Evolutionary conservation across 2,329 filamentous ascomycete species (phyloP).

Genomic region (Trichoderma brevicompactum): DNA sequence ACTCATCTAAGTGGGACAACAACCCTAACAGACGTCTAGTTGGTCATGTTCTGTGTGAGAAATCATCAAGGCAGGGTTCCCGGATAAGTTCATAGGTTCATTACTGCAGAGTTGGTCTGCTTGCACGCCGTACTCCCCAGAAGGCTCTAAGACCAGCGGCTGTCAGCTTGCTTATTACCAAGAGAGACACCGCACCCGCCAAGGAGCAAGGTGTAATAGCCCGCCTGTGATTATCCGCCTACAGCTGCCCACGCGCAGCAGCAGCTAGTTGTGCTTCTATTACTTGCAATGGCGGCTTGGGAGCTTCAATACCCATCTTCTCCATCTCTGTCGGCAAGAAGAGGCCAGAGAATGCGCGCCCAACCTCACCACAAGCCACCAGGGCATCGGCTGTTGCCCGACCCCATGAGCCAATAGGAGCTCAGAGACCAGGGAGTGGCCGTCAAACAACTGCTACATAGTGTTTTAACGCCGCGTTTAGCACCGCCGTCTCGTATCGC

Average conservation of each 20-base stretch:
- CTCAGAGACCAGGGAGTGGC: conserved; percentile 5
- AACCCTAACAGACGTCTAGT: background rate
- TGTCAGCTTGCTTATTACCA: conserved; percentile 8
- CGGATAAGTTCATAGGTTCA: conserved; percentile 1
- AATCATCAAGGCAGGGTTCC: background rate
- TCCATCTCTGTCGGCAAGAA: background rate
- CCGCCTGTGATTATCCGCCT: background rate
- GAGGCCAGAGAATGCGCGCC: background rate
- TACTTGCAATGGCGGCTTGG: background rate
- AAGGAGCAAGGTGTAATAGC: background rate
- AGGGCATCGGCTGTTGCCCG: conserved; percentile 23
- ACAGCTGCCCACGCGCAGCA: background rate
- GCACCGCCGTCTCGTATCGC: conserved; percentile 30
- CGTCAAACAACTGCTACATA: conserved; percentile 11
- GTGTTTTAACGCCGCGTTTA: conserved; percentile 30
- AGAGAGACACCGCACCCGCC: background rate
- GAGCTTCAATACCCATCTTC: background rate
- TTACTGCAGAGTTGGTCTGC: background rate
- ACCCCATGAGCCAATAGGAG: conserved; percentile 24
- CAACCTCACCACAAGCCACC: conserved; percentile 10
- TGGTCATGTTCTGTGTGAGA: background rate
- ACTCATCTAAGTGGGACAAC: conserved; percentile 10
- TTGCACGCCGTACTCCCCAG: background rate
- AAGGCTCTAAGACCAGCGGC: background rate
- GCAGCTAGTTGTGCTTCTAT: background rate